A percentile compares a stretch with the other conserved stretches of the same genome.
Evolutionary conservation across 169 alveolate genomes (phyloP).

Genomic region (Plasmodium vivax): DNA sequence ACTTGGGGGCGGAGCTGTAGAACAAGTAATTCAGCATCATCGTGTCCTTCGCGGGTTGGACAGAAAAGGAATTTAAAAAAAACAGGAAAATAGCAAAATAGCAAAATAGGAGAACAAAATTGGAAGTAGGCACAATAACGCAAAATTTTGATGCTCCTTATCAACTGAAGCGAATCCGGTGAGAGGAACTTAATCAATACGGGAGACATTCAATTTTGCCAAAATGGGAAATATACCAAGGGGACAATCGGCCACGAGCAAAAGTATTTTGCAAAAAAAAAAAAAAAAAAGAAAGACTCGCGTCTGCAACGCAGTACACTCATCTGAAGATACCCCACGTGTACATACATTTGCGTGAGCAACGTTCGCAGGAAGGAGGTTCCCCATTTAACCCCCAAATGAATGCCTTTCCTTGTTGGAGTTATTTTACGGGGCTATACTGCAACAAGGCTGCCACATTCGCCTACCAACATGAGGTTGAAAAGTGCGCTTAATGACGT

Average conservation of each 20-base stretch:
- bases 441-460: background rate
- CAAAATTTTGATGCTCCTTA: background rate
- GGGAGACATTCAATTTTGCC: background rate
- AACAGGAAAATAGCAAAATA: background rate
- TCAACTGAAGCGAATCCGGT: background rate
- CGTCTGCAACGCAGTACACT: background rate
- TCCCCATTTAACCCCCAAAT: background rate
- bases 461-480: background rate
- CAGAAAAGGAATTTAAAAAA: background rate
- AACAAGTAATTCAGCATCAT: conserved; percentile 33
- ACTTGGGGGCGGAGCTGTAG: background rate
- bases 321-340: background rate
- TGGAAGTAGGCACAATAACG: background rate
- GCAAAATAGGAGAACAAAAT: background rate
- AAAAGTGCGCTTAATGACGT: background rate
- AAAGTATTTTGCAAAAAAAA: background rate
- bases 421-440: background rate
- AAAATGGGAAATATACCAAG: background rate
- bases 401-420: background rate
- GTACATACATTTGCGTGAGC: background rate
- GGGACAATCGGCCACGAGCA: background rate
- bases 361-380: background rate
- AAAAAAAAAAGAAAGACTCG: background rate
- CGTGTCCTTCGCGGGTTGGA: background rate
- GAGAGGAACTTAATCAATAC: background rate